A percentile compares a stretch with the other conserved stretches of the same genome.
These are phyloP conservation scores for Fusarium sp. DNA, from an alignment of 2,329 filamentous ascomycete genomes.

Conservation along the genomic window DNA sequence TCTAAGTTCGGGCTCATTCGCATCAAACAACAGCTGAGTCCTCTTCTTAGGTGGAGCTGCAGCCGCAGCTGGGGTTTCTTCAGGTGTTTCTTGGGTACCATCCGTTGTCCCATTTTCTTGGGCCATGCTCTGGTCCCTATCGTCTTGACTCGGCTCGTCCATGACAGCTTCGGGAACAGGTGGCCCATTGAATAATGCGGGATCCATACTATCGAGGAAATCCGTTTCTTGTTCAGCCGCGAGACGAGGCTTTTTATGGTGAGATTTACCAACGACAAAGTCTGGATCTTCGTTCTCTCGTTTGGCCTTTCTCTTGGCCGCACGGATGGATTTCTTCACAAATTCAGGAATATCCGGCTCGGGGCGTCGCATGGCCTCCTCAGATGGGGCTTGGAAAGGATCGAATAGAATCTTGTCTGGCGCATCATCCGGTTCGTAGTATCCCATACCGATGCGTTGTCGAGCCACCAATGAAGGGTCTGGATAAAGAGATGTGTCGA, in stretches of 20 bases:
- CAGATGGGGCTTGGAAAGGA: slow-evolving; percentile 68
- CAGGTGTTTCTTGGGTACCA: slow-evolving; percentile 27
- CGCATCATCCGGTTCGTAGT: slow-evolving; percentile 72
- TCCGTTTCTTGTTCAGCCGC: slow-evolving; percentile 50
- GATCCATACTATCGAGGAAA: slow-evolving; percentile 64
- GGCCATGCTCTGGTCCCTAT: slow-evolving; percentile 39
- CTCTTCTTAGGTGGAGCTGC: slow-evolving; percentile 38
- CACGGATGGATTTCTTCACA: slow-evolving; percentile 68
- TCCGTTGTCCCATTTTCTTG: slow-evolving; percentile 13
- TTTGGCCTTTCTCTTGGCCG: slow-evolving; percentile 67
- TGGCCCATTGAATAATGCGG: slow-evolving; percentile 62
- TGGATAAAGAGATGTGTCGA: slow-evolving; percentile 60
- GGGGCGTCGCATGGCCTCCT: slow-evolving; percentile 59
- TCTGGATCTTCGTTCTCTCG: slow-evolving; percentile 70
- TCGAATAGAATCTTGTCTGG: slow-evolving; percentile 73
- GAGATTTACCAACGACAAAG: slow-evolving; percentile 61
- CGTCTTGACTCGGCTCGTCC: slow-evolving; percentile 34
- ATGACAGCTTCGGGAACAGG: slow-evolving; percentile 39
- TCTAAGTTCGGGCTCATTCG: slow-evolving; percentile 64
- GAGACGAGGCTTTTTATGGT: slow-evolving; percentile 60
- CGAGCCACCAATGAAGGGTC: slow-evolving; percentile 63
- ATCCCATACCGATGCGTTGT: slow-evolving; percentile 72
- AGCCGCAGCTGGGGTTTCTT: slow-evolving; percentile 4
- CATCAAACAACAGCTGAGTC: slow-evolving; percentile 54
- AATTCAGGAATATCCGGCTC: slow-evolving; percentile 68